Percentiles rank a stretch among this genome's conserved stretches.
phyloP scores from a whole-genome alignment of 2,329 filamentous ascomycete genomes.

The Alternaria triticimaculans region DNA sequence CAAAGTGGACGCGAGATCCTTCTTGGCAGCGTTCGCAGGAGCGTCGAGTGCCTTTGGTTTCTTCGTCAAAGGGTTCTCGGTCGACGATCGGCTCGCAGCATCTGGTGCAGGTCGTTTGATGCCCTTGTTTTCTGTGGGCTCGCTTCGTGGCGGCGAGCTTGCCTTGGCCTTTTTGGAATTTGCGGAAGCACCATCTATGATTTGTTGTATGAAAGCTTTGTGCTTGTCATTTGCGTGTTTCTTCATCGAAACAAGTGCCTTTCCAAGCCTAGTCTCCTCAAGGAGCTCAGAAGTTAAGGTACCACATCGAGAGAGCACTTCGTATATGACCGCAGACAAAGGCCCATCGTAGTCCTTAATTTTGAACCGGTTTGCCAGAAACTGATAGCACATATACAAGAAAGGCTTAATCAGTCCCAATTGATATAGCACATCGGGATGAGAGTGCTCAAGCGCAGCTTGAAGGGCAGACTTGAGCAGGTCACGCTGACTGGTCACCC shows the following conservation, averaged over 20 bases:
- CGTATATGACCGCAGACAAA: slow-evolving; percentile 52
- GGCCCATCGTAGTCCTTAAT: slow-evolving; percentile 54
- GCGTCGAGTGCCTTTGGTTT: slow-evolving; percentile 40
- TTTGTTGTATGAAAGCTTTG: slow-evolving; percentile 66
- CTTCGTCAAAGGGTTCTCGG: slow-evolving; percentile 32
- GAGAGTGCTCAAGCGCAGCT: slow-evolving; percentile 54
- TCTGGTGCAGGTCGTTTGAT: slow-evolving; percentile 40
- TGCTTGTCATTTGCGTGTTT: slow-evolving; percentile 71
- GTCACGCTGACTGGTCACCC: slow-evolving; percentile 64
- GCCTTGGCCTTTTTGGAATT: slow-evolving; percentile 48
- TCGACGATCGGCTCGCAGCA: slow-evolving; percentile 20
- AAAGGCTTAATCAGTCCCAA: slow-evolving; percentile 49
- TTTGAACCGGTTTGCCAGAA: slow-evolving; percentile 56
- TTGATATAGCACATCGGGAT: slow-evolving; percentile 54
- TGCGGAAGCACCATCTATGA: slow-evolving; percentile 56
- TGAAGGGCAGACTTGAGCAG: slow-evolving; percentile 61
- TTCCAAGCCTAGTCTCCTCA: slow-evolving; percentile 70
- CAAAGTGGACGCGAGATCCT: slow-evolving; percentile 11
- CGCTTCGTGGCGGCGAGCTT: slow-evolving; percentile 34
- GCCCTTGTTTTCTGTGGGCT: slow-evolving; percentile 35
- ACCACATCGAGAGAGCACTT: slow-evolving; percentile 66
- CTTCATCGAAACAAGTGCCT: slow-evolving; percentile 67
- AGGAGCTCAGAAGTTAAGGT: slow-evolving; percentile 66
- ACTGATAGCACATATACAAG: slow-evolving; percentile 56
- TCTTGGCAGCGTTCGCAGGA: slow-evolving; percentile 23